Percentiles rank a stretch among this genome's conserved stretches.
phyloP scores from a whole-genome alignment of 768 basidiomycete species.

The Chalciporus chontae region DNA sequence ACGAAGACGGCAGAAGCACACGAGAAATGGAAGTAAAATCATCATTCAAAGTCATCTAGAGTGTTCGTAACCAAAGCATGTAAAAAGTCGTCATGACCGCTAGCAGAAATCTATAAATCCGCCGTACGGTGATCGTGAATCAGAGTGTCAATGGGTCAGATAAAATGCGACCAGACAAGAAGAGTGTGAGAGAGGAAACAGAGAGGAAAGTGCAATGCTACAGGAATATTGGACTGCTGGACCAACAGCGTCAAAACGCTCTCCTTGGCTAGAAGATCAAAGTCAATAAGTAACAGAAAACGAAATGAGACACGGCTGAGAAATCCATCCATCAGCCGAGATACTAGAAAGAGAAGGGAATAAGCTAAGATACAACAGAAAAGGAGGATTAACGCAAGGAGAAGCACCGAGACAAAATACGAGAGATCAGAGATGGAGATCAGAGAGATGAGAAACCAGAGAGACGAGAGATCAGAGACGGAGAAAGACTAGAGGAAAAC shows the following conservation, averaged over 20 bases:
- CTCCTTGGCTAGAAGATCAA: conserved; percentile 36
- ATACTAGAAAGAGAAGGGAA: conserved; percentile 23
- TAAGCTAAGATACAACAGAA: conserved; percentile 32
- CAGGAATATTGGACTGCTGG: conserved; percentile 28
- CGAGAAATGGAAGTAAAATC: conserved; percentile 15
- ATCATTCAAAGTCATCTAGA: conserved; percentile 19
- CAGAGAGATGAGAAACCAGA: conserved; percentile 15
- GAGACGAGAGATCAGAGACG: conserved; percentile 8
- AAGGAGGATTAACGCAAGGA: conserved; percentile 30
- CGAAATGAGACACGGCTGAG: conserved; percentile 22
- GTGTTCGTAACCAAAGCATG: conserved; percentile 24
- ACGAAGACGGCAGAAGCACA: neutral
- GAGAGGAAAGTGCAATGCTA: conserved; percentile 35
- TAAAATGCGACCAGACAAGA: conserved; percentile 13
- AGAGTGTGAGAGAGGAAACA: conserved; percentile 9
- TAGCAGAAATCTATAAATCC: conserved; percentile 34
- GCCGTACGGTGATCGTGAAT: conserved; percentile 15
- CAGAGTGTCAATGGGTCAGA: conserved; percentile 1
- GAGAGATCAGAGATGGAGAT: conserved; percentile 10
- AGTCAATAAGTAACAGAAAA: conserved; percentile 34
- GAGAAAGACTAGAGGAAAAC: conserved; percentile 16
- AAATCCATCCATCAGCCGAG: conserved; percentile 30
- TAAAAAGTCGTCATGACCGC: conserved; percentile 19
- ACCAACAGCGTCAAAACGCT: conserved; percentile 29
- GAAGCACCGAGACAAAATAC: conserved; percentile 17